Evolutionary conservation across 73 alveolate genomes (phyloP).

Genomic region (Paramecium tetraurelia): DNA sequence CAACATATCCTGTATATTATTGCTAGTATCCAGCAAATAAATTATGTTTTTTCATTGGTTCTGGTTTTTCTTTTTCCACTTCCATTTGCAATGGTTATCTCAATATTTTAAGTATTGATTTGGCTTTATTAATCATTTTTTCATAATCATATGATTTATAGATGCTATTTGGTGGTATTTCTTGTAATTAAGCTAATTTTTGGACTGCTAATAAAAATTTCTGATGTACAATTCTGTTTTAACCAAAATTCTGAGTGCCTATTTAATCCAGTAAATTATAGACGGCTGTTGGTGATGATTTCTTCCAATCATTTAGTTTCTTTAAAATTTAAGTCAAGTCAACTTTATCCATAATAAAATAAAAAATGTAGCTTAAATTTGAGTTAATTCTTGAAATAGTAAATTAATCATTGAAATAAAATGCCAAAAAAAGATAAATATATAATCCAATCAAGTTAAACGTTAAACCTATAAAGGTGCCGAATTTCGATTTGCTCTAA

Average conservation of each 20-base stretch:
- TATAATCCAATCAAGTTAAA: neutral
- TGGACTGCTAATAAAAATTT: neutral
- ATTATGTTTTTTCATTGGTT: neutral
- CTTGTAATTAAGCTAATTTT: neutral
- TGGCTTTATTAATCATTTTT: neutral
- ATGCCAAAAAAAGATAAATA: neutral
- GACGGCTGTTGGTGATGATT: neutral
- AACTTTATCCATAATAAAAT: neutral
- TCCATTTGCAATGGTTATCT: neutral
- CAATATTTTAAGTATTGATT: neutral
- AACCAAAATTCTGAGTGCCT: neutral
- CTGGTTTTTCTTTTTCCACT: neutral
- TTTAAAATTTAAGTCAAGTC: neutral
- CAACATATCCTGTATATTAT: neutral
- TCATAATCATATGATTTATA: neutral
- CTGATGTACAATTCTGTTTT: neutral
- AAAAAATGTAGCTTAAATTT: neutral
- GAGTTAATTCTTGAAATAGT: neutral
- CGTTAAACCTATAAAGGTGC: neutral
- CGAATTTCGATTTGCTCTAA: neutral
- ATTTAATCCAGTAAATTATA: neutral
- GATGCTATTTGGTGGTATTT: neutral
- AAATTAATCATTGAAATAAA: neutral
- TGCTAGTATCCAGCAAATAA: neutral
- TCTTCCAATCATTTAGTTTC: neutral